phyloP scores from a whole-genome alignment of 352 stramenopile species.

The Phytophthora podocarpi region DNA sequence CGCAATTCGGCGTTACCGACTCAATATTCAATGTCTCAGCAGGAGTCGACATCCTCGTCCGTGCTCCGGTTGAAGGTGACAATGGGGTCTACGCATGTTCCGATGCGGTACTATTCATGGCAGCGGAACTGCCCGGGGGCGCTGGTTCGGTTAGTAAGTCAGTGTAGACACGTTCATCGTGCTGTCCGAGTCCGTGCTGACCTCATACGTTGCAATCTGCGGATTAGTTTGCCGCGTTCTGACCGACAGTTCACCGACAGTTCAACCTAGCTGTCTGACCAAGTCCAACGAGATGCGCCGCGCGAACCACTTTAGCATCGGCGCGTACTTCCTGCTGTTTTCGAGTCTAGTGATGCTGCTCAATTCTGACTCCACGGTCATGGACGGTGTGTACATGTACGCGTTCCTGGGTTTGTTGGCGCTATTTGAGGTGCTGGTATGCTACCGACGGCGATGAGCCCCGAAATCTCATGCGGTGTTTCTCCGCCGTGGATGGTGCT shows the following conservation, averaged over 20 bases:
- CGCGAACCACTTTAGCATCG: slow-evolving; percentile 79
- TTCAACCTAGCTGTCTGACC: slow-evolving; percentile 53
- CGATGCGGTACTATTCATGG: slow-evolving; percentile 66
- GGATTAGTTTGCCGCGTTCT: slow-evolving; percentile 74
- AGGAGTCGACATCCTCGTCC: no score
- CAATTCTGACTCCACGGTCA: slow-evolving; percentile 63
- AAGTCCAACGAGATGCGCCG: slow-evolving; percentile 53
- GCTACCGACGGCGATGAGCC: no score
- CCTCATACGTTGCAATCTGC: slow-evolving; percentile 80
- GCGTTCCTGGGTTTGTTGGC: slow-evolving; percentile 85
- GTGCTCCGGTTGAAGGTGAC: slow-evolving; percentile 45
- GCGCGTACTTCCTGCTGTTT: slow-evolving; percentile 62
- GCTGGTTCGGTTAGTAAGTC: slow-evolving; percentile 53
- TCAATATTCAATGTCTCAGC: no score
- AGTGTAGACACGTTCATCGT: slow-evolving; percentile 87
- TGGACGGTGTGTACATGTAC: slow-evolving; percentile 87
- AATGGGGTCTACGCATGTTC: slow-evolving; percentile 48
- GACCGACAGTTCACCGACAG: slow-evolving; percentile 68
- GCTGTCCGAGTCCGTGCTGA: slow-evolving; percentile 81
- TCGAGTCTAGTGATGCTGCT: slow-evolving; percentile 70
- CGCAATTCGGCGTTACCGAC: no score
- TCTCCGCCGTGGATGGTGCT: no score
- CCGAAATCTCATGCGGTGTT: no score
- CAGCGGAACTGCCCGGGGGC: slow-evolving; percentile 44
- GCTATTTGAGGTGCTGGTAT: no score